Percentiles rank a stretch among this genome's conserved stretches.
Conservation (phyloP, 2,329 filamentous ascomycete species). For the Alternaria hordeiaustralica region DNA sequence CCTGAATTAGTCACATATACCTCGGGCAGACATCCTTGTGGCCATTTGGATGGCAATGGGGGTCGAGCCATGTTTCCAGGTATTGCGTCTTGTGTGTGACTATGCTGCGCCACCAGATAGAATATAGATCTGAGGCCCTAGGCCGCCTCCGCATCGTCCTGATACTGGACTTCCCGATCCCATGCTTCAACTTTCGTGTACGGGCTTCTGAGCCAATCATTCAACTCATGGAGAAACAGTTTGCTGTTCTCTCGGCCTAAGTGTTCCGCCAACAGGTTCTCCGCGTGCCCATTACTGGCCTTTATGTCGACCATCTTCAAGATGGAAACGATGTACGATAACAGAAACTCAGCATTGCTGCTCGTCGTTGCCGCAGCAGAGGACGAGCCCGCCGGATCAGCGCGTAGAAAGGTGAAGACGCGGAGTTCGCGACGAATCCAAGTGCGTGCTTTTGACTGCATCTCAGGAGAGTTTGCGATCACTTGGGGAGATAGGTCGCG, state of each 20-base stretch:
- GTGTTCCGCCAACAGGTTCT: conserved; percentile 79
- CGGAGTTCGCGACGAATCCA: conserved; percentile 86
- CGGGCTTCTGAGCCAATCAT: conserved; percentile 82
- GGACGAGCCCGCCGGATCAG: conserved; percentile 31
- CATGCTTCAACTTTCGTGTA: conserved; percentile 74
- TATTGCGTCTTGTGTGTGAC: neutral
- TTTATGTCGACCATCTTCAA: conserved; percentile 83
- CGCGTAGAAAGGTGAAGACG: conserved; percentile 77
- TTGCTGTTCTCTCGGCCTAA: conserved; percentile 74
- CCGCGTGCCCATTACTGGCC: conserved; percentile 77
- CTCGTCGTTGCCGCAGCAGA: conserved; percentile 45
- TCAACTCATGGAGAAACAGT: conserved; percentile 84
- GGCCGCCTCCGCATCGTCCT: conserved; percentile 11
- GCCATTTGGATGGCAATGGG: neutral
- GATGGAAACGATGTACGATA: conserved; percentile 86
- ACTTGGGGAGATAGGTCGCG: conserved; percentile 72
- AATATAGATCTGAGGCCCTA: neutral
- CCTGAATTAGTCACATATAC: neutral
- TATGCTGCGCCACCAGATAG: neutral
- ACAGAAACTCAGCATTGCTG: conserved; percentile 80
- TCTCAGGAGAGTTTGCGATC: conserved; percentile 68
- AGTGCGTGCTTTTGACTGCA: conserved; percentile 77
- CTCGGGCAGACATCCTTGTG: neutral
- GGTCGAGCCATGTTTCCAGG: neutral
- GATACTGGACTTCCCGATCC: conserved; percentile 82